phyloP scores from a whole-genome alignment of 179 eudicot genomes.

The Amaranthus tricolor region DNA sequence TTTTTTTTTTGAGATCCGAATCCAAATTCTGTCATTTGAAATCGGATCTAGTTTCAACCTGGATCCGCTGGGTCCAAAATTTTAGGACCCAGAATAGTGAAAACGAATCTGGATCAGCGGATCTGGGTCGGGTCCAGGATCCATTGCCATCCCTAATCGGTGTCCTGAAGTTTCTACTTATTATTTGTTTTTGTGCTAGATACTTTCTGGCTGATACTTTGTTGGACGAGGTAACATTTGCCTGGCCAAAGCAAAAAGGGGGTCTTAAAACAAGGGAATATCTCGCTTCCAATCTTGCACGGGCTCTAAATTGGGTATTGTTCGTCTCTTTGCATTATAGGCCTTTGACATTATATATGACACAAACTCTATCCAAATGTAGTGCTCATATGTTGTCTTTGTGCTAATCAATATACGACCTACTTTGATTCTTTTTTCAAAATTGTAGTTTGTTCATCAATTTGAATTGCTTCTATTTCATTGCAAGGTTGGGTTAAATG shows the following conservation, averaged over 20 bases:
- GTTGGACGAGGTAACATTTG: constrained; percentile 83
- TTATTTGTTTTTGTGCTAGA: constrained; percentile 36
- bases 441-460: not conserved
- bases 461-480: constrained; percentile 8
- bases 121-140: no score
- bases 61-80: no score
- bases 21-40: no score
- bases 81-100: no score
- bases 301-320: constrained; percentile 74
- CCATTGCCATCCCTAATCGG: no score
- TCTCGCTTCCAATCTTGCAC: constrained; percentile 75
- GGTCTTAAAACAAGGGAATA: constrained; percentile 54
- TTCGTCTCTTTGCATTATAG: not conserved
- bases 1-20: no score
- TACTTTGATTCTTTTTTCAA: not conserved
- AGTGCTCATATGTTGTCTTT: not conserved
- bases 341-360: not conserved
- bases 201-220: constrained; percentile 80
- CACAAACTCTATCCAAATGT: not conserved
- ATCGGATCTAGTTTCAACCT: no score
- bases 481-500: constrained; percentile 73
- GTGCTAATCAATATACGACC: not conserved
- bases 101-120: no score
- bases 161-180: constrained; percentile 15
- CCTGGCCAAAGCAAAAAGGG: constrained; percentile 84